A percentile compares a stretch with the other conserved stretches of the same genome.
Evolutionary conservation across 257 asterid species (phyloP).

Genomic region (Solanum virginianum): DNA sequence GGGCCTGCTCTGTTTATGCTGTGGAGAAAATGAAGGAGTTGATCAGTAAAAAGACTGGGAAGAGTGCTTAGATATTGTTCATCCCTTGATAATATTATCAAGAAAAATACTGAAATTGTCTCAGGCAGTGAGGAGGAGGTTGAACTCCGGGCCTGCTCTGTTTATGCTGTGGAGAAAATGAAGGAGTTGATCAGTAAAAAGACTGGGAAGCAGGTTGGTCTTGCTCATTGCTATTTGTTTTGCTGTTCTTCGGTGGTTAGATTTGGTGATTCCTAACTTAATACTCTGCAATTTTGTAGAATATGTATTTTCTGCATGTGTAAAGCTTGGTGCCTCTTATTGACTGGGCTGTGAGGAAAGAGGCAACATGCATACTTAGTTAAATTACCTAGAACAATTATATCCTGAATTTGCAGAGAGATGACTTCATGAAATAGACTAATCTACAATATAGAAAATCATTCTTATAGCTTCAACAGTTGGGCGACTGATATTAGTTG

Average conservation of each 20-base stretch:
- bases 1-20: slow-evolving; percentile 89
- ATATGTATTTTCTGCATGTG: background rate
- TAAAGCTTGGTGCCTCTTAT: background rate
- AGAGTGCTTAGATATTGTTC: slow-evolving; percentile 60
- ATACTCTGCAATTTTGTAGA: background rate
- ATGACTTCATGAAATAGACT: background rate
- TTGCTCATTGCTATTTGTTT: background rate
- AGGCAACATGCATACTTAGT: background rate
- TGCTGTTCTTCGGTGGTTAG: background rate
- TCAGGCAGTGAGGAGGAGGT: slow-evolving; percentile 97
- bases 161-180: slow-evolving; percentile 86
- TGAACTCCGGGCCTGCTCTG: slow-evolving; percentile 86
- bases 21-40: slow-evolving; percentile 81
- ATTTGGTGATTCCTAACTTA: background rate
- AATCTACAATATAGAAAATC: background rate
- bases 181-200: slow-evolving; percentile 47
- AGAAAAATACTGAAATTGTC: slow-evolving; percentile 42
- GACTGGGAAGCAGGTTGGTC: slow-evolving; percentile 70
- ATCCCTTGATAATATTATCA: slow-evolving; percentile 31
- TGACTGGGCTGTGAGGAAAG: background rate
- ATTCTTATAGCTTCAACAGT: background rate
- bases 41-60: slow-evolving; percentile 50
- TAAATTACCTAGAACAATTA: background rate
- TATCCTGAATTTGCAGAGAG: background rate
- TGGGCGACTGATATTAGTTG: background rate